Evolutionary conservation across 106 monocot species (phyloP), one percentile per base, ranked within the genome.

Genomic region (Allium cepa): DNA sequence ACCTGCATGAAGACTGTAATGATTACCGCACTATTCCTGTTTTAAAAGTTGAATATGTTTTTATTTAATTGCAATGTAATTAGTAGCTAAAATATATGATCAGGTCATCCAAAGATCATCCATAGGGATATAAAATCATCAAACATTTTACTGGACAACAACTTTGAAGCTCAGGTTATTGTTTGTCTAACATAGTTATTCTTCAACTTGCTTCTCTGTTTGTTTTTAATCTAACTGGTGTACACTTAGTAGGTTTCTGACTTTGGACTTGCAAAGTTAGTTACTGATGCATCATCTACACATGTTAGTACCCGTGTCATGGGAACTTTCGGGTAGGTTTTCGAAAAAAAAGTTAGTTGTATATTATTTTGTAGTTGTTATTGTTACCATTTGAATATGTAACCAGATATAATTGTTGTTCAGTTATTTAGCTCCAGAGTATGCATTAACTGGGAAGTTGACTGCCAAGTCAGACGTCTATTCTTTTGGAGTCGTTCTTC

Each of bases 71-170:
- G 51, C 67, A 13, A 16, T 36, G 36, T 4, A 36, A 36, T 36
- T 36, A 36, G 36, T 36, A 36, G 36, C 36, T 36, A 36, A 36
- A 36, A 36, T 36, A 18, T 63, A 72, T 69, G 57, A 56, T 45
- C 77, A 94, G 90, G 94, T 62, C 90, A 90, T 84, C 94, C 90
- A 8, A 65, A 90, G 72, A 87, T 94, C 49, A 94, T 94, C 49
- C 94, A 94, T 11, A 84, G 94, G 72, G 94, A 94, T 71, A 94
- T 94, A 58, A 90, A 94, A 69, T 87, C 94, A 46, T 94, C 94
- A 14, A 94, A 94, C 71, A 90, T 94, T 75, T 68, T 94, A 61
- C 72, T 94, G 73, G 90, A 94, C 47, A 70, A 78, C 57, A 87
- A 85, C 70, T 94, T 90, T 69, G 94, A 94, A 76, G 90, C 94